Evolutionary conservation across 768 basidiomycete genomes (phyloP).

Genomic region (Ramaria sp.): DNA sequence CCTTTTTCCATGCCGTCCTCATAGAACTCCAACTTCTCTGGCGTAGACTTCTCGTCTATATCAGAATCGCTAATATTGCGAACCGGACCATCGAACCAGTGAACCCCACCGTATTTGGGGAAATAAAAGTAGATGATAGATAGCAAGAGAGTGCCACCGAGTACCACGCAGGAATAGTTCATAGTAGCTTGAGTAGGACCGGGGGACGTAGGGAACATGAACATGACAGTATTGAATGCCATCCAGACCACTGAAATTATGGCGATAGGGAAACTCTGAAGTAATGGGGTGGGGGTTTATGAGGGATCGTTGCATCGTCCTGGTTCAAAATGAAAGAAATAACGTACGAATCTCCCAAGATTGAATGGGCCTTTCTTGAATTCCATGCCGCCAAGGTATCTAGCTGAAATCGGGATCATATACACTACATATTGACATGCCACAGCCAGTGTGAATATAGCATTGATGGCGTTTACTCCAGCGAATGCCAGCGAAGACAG

Average conservation of each 20-base stretch:
- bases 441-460: slow-evolving; percentile 42
- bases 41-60: too few species aligned
- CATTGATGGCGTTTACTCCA: slow-evolving; percentile 42
- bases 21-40: too few species aligned
- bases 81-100: slow-evolving; percentile 68
- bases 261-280: slow-evolving; percentile 45
- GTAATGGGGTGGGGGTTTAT: slow-evolving; percentile 4
- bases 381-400: slow-evolving; percentile 8
- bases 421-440: slow-evolving; percentile 36
- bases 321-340: too few species aligned
- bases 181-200: slow-evolving; percentile 35
- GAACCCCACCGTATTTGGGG: slow-evolving; percentile 47
- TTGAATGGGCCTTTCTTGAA: slow-evolving; percentile 26
- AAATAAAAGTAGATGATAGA: slow-evolving; percentile 57
- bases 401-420: slow-evolving; percentile 18
- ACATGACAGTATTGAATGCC: slow-evolving; percentile 49
- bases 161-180: slow-evolving; percentile 61
- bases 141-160: slow-evolving; percentile 45
- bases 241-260: slow-evolving; percentile 50
- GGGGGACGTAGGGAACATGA: slow-evolving; percentile 51
- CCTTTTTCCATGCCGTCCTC: too few species aligned
- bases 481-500: slow-evolving; percentile 46
- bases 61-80: too few species aligned
- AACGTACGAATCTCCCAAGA: not conserved
- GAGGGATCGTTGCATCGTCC: not conserved